Evolutionary conservation across 495 filamentous ascomycete genomes (phyloP).

Genomic region (Talaromyces borbonicus): DNA sequence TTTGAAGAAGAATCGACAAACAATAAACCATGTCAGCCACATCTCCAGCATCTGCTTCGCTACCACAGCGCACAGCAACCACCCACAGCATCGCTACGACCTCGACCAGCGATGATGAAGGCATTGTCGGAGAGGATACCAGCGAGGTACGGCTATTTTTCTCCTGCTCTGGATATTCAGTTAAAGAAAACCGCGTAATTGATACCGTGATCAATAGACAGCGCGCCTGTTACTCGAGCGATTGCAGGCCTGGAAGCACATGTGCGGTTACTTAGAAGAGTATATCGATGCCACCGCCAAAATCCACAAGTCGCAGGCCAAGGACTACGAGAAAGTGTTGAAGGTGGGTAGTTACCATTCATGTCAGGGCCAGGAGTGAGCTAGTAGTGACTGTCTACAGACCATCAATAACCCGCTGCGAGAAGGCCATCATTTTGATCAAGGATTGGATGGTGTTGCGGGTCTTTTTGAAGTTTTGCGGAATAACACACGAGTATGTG

Average conservation of each 20-base stretch:
- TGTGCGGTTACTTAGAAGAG: conserved; percentile 79
- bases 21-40: conserved; percentile 23
- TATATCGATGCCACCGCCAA: conserved; percentile 80
- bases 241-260: conserved; percentile 91
- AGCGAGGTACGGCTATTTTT: conserved; percentile 50
- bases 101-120: conserved; percentile 47
- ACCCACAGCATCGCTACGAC: conserved; percentile 32
- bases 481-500: conserved; percentile 68
- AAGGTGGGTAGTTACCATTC: conserved; percentile 49
- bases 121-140: conserved; percentile 69
- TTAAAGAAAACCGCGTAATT: too few species aligned
- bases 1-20: neutral
- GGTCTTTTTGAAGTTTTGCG: conserved; percentile 89
- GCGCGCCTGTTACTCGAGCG: conserved; percentile 73
- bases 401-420: conserved; percentile 76
- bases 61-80: conserved; percentile 50
- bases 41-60: conserved; percentile 28
- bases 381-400: conserved; percentile 26
- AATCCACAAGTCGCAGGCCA: conserved; percentile 70
- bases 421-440: conserved; percentile 86
- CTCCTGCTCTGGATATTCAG: too few species aligned
- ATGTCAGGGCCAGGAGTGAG: neutral
- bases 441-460: conserved; percentile 71
- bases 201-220: conserved; percentile 34
- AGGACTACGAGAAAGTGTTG: conserved; percentile 90